Conservation (phyloP, 2,329 filamentous ascomycete genomes). For the Xylaria sp. region DNA sequence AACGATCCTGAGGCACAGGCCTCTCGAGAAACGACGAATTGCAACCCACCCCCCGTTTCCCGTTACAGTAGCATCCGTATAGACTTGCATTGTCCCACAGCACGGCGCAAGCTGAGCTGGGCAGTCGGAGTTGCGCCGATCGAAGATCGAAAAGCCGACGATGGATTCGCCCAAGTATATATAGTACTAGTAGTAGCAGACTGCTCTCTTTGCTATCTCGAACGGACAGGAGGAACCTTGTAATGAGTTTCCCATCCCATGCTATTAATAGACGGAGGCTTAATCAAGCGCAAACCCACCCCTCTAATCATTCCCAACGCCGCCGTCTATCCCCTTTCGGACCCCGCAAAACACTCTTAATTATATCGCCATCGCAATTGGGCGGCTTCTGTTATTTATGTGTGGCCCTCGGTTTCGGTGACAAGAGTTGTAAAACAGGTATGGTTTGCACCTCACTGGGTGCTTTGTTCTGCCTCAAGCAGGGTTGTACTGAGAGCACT, state of each 20-base stretch:
- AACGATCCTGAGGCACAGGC: slow-evolving; percentile 1
- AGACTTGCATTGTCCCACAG: slow-evolving; percentile 1
- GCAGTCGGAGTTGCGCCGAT: slow-evolving; percentile 11
- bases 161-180: background rate
- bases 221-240: background rate
- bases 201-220: background rate
- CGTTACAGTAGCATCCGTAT: background rate
- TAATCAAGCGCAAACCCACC: background rate
- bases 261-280: slow-evolving; percentile 29
- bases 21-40: slow-evolving; percentile 1
- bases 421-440: background rate
- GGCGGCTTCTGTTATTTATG: background rate
- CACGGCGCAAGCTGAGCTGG: slow-evolving; percentile 9
- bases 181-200: background rate
- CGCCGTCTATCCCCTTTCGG: slow-evolving; percentile 1
- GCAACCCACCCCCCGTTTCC: background rate
- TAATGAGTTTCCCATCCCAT: background rate
- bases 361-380: background rate
- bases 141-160: background rate
- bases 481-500: background rate
- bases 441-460: background rate
- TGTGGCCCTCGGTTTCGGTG: background rate
- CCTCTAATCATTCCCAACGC: background rate
- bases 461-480: background rate
- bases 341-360: slow-evolving; percentile 13